Conservation (phyloP, 441 rosid genomes). For the Populus trichocarpa region DNA sequence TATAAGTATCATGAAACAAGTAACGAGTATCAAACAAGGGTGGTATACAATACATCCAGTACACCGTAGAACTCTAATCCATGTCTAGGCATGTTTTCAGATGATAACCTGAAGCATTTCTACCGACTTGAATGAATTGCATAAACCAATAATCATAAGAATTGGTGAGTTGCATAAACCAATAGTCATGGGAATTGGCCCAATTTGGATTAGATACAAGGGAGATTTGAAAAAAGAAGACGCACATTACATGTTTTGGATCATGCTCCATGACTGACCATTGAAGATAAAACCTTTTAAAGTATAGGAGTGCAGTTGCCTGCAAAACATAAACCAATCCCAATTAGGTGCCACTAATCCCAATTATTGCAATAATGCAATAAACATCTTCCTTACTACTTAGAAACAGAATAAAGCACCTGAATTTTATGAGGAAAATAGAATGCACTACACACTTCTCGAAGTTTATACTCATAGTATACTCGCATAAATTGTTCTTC, state of each 20-base stretch:
- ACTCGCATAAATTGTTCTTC: conserved; percentile 89
- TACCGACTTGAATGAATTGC: not conserved
- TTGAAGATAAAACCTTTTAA: conserved; percentile 91
- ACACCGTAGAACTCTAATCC: not conserved
- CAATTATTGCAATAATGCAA: not conserved
- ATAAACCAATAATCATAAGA: not conserved
- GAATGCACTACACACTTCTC: conserved; percentile 95
- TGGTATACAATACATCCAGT: not conserved
- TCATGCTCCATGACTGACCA: conserved; percentile 99
- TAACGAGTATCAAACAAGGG: not conserved
- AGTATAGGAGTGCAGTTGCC: conserved; percentile 95
- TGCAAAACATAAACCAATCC: conserved; percentile 33
- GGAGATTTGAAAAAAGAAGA: conserved; percentile 19
- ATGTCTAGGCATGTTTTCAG: conserved; percentile 5
- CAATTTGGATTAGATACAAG: conserved; percentile 4
- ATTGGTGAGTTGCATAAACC: not conserved
- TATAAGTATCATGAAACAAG: not conserved
- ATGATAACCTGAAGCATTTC: not conserved
- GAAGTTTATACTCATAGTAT: conserved; percentile 79
- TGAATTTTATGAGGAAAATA: conserved; percentile 95
- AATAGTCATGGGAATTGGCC: not conserved
- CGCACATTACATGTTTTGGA: conserved; percentile 90
- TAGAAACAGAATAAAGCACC: conserved; percentile 35
- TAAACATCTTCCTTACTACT: not conserved
- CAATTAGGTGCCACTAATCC: not conserved